Evolutionary conservation across 2,329 filamentous ascomycete species (phyloP).

Genomic region (Diaporthe ampelina): DNA sequence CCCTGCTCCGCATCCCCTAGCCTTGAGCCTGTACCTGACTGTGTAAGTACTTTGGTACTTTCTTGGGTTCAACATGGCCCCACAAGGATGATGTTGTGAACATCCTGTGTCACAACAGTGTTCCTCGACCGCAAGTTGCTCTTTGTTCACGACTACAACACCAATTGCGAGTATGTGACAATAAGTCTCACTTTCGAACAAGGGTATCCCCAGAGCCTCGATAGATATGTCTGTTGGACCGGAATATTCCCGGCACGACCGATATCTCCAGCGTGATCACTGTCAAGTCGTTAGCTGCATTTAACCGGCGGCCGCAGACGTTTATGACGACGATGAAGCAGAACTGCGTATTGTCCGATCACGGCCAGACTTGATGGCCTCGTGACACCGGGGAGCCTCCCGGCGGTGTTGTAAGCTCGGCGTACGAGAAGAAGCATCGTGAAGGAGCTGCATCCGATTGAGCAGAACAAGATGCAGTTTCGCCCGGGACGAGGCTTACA

Average conservation of each 20-base stretch:
- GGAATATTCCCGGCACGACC: background rate
- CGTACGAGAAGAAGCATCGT: background rate
- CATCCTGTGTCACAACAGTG: background rate
- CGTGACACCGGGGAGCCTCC: background rate
- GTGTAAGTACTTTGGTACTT: background rate
- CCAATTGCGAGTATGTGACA: background rate
- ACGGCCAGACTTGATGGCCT: background rate
- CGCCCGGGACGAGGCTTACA: background rate
- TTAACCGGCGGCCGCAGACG: conserved; percentile 19
- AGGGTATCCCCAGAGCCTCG: background rate
- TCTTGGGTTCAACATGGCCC: background rate
- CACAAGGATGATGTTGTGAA: background rate
- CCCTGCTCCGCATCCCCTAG: background rate
- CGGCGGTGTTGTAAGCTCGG: background rate
- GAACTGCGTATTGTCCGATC: background rate
- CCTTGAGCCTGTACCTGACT: background rate
- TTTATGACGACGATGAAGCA: conserved; percentile 1
- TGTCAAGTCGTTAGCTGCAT: background rate
- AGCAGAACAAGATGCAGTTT: background rate
- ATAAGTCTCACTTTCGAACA: background rate
- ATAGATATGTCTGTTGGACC: background rate
- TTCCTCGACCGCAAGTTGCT: background rate
- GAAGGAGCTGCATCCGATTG: conserved; percentile 2
- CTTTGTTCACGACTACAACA: background rate
- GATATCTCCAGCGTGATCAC: background rate